Evolutionary conservation across 371 early-diverging fungal genomes (phyloP).

Genomic region (Fennellomyces sp.): DNA sequence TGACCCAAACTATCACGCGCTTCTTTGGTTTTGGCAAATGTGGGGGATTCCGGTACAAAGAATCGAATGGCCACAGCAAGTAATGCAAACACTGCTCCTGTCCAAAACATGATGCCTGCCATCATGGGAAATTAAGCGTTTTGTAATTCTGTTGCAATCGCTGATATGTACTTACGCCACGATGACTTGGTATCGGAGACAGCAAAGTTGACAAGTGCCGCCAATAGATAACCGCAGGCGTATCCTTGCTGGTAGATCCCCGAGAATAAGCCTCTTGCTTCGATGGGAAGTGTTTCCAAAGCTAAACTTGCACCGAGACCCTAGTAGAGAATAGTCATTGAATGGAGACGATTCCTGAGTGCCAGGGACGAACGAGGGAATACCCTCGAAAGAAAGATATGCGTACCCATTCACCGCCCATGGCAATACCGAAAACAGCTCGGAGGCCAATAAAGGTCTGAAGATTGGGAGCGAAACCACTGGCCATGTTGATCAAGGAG

Average conservation of each 20-base stretch:
- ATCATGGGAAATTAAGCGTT: no score
- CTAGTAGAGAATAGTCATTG: no score
- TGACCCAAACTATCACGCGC: conserved; percentile 25
- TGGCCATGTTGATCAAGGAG: conserved; percentile 65
- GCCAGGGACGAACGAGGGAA: neutral
- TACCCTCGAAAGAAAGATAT: neutral
- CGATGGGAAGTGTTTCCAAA: conserved; percentile 67
- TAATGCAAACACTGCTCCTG: conserved; percentile 61
- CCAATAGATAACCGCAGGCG: conserved; percentile 65
- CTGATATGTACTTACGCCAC: no score
- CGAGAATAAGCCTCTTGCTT: conserved; percentile 72
- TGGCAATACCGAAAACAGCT: conserved; percentile 69
- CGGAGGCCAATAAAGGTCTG: conserved; percentile 50
- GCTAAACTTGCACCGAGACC: conserved; percentile 76
- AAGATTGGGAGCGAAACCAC: conserved; percentile 69
- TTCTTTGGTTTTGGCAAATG: conserved; percentile 43
- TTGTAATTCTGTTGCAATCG: no score
- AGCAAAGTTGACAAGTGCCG: conserved; percentile 54
- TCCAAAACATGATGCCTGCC: conserved; percentile 72
- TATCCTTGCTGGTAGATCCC: conserved; percentile 78
- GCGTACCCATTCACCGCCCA: conserved; percentile 80
- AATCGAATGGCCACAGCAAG: conserved; percentile 59
- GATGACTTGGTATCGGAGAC: conserved; percentile 40
- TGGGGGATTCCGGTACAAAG: conserved; percentile 66
- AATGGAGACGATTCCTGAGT: no score